Evolutionary conservation across 805 yeast species (phyloP).

Genomic region (Yarrowia divulgata): DNA sequence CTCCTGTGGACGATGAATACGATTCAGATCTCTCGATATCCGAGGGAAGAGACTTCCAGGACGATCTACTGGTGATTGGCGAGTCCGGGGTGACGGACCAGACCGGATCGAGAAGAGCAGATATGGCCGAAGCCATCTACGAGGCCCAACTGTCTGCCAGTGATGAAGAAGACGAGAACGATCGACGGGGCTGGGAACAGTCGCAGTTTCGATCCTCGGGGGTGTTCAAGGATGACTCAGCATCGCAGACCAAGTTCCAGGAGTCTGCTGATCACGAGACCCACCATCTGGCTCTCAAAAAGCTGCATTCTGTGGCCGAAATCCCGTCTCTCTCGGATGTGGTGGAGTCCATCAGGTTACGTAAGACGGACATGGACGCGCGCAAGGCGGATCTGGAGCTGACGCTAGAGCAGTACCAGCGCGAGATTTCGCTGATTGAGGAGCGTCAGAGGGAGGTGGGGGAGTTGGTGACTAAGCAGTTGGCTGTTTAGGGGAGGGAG

Average conservation of each 20-base stretch:
- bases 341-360: not conserved
- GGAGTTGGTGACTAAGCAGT: conserved; percentile 1
- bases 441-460: conserved; percentile 26
- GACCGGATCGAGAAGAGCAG: not conserved
- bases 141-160: conserved; percentile 32
- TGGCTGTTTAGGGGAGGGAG: not conserved
- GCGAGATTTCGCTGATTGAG: conserved; percentile 20
- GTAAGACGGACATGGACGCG: not conserved
- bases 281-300: conserved; percentile 13
- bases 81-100: conserved; percentile 25
- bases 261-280: conserved; percentile 12
- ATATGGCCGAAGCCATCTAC: conserved; percentile 31
- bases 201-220: conserved; percentile 31
- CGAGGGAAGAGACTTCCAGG: conserved; percentile 26
- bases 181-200: conserved; percentile 20
- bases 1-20: conserved; percentile 4
- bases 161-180: conserved; percentile 29
- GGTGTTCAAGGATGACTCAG: conserved; percentile 4
- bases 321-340: conserved; percentile 19
- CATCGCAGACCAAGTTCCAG: conserved; percentile 3
- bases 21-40: conserved; percentile 28
- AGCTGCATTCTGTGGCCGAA: conserved; percentile 9
- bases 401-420: conserved; percentile 40
- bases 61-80: conserved; percentile 9
- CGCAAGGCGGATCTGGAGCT: conserved; percentile 5